Base-by-base conservation (phyloP, 2,329 filamentous ascomycete genomes). In the Pochonia chlamydosporia region DNA sequence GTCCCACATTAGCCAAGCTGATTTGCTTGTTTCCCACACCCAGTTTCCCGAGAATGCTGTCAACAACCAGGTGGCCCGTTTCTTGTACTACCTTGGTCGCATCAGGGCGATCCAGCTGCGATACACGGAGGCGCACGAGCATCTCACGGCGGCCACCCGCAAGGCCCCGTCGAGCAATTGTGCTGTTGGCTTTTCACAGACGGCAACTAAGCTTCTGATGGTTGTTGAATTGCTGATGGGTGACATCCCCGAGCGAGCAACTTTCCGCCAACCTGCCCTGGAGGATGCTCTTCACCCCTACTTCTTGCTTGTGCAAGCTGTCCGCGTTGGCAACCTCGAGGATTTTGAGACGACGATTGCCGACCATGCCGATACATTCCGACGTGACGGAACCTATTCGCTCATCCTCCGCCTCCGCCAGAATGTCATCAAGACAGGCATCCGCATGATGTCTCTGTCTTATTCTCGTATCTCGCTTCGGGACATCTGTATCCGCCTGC, bases 401-500 rank as follows among this genome's bases (percentile, higher is more conserved):
- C 78, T 99, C 49, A 95, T 97, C 59, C 79, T 97, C 53, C 91
- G 93, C 53, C 78, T 99, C 52, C 85, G 93, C 58, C 93, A 99
- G 70, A 99, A 99, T 64, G 93, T 99, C 63, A 97, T 99, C 81
- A 96, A 96, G 77, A 99, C 93, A 3, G 93, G 93, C 56, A 96
- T 99, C 54, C 89, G 93, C 58, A 96, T 97, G 90, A 95, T 99
- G 82, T 97, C 92, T 35, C 76, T 99, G 54, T 96, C 91, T 18
- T 99, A 99, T 74, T 96, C 92, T 50, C 88, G 92, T 53, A 99
- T 99, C 62, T 96, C 92, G 1, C 79, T 99, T 47, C 86, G 93
- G 49, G 93, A 99, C 64, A 99, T 99, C 57, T 99, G 93, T 72
- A 90, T 97, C 49, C 88, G 93, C 41, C 78, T 99, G 43, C 90